Evolutionary conservation across 78 protist species (phyloP).

Genomic region (Dictyostelium capitatum): DNA sequence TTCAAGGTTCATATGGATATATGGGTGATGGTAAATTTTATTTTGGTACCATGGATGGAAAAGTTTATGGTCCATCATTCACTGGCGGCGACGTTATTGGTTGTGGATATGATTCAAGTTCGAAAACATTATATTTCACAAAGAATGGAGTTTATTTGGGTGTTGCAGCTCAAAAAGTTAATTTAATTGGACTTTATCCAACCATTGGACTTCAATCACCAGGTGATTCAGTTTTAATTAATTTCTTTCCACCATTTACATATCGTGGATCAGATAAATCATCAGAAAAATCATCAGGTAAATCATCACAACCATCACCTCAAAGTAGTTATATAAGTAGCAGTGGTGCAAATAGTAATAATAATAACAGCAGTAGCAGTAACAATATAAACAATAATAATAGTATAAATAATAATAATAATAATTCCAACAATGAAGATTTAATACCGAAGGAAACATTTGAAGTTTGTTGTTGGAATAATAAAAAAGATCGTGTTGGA

Average conservation of each 20-base stretch:
- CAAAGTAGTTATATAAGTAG: not conserved
- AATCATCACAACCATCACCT: not conserved
- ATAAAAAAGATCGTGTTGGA: slow-evolving; percentile 14
- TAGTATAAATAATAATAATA: not conserved
- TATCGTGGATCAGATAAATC: not conserved
- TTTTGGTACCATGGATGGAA: slow-evolving; percentile 22
- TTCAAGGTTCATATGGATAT: slow-evolving; percentile 48
- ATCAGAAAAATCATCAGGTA: not conserved
- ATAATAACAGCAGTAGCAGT: too few species aligned
- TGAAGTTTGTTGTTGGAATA: slow-evolving; percentile 49
- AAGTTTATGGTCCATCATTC: slow-evolving; percentile 37
- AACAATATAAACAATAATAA: too few species aligned
- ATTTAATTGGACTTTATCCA: slow-evolving; percentile 24
- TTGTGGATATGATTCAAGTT: slow-evolving; percentile 48
- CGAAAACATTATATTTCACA: slow-evolving; percentile 47
- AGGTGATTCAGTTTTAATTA: slow-evolving; percentile 50
- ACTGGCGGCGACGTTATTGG: slow-evolving; percentile 57
- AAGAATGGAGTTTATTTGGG: slow-evolving; percentile 56
- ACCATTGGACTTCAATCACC: slow-evolving; percentile 55
- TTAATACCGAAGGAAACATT: slow-evolving; percentile 60
- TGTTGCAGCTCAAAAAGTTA: slow-evolving; percentile 27
- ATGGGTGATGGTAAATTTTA: slow-evolving; percentile 73
- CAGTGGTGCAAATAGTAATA: too few species aligned
- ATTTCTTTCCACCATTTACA: slow-evolving; percentile 40
- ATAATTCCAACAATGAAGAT: not conserved